Conservation (phyloP, 495 filamentous ascomycete species). For the Cercophora sp. region DNA sequence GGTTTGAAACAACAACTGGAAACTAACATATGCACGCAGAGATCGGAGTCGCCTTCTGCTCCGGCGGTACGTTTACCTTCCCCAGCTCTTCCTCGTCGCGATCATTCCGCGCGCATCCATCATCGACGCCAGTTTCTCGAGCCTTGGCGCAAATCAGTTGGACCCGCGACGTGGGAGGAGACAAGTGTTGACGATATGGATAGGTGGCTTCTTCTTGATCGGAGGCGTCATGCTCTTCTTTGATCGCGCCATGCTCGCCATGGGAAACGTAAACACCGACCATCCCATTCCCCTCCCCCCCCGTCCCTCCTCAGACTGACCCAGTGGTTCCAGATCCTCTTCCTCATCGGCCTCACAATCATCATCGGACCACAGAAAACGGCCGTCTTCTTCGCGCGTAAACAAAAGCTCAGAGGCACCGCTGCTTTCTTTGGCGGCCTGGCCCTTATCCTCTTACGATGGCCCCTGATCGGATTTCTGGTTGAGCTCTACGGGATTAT, state of each 20-base stretch:
- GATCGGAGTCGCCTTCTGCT: constrained; percentile 93
- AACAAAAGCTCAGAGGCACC: constrained; percentile 87
- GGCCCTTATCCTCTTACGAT: constrained; percentile 76
- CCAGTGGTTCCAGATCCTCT: constrained; percentile 66
- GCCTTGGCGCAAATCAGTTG: not conserved
- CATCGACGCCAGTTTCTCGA: not conserved
- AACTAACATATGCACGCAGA: constrained; percentile 54
- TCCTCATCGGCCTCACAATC: constrained; percentile 89
- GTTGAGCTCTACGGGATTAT: constrained; percentile 91
- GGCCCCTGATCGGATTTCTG: constrained; percentile 83
- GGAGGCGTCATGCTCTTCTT: constrained; percentile 95
- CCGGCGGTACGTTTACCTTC: constrained; percentile 69
- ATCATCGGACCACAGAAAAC: constrained; percentile 95
- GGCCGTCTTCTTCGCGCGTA: constrained; percentile 84
- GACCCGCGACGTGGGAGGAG: no score
- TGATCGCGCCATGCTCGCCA: constrained; percentile 79
- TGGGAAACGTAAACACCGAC: constrained; percentile 54
- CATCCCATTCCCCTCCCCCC: constrained; percentile 54
- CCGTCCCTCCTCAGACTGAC: not conserved
- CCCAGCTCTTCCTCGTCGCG: not conserved
- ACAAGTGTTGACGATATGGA: no score
- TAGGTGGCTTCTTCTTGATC: constrained; percentile 88
- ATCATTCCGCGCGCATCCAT: not conserved
- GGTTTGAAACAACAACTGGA: no score
- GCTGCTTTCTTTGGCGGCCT: constrained; percentile 86